phyloP scores from a whole-genome alignment of 148 eudicot species.

The Rhododendron molle region DNA sequence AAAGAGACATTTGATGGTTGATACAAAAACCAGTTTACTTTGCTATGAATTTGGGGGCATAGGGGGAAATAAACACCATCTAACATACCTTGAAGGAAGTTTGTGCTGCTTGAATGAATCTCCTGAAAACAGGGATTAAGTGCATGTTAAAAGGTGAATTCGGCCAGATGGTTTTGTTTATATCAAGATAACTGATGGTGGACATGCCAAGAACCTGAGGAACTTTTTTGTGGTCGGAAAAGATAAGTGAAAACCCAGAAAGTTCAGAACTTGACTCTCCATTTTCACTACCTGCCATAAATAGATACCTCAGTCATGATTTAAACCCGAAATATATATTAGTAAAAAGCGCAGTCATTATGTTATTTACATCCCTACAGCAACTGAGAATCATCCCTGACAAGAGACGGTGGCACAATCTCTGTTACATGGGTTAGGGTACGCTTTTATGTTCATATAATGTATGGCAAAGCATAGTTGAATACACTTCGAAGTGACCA shows the following conservation, averaged over 20 bases:
- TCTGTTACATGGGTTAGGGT: background rate
- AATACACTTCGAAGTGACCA: background rate
- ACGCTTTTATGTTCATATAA: background rate
- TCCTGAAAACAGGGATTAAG: constrained; percentile 34
- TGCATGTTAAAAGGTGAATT: background rate
- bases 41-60: background rate
- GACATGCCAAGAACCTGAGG: constrained; percentile 48
- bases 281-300: constrained; percentile 61
- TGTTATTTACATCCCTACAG: background rate
- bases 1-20: background rate
- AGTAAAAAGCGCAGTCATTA: background rate
- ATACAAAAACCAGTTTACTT: background rate
- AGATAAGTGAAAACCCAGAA: constrained; percentile 64
- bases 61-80: background rate
- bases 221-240: constrained; percentile 81
- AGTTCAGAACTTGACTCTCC: constrained; percentile 70
- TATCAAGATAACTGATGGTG: background rate
- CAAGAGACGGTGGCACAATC: background rate
- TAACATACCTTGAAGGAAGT: constrained; percentile 45
- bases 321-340: background rate
- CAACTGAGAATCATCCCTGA: background rate
- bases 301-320: constrained; percentile 16
- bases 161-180: background rate
- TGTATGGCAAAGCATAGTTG: background rate
- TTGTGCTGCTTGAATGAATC: constrained; percentile 78